phyloP scores from a whole-genome alignment of 2,329 filamentous ascomycete species.

The Ophiobolus disseminans region DNA sequence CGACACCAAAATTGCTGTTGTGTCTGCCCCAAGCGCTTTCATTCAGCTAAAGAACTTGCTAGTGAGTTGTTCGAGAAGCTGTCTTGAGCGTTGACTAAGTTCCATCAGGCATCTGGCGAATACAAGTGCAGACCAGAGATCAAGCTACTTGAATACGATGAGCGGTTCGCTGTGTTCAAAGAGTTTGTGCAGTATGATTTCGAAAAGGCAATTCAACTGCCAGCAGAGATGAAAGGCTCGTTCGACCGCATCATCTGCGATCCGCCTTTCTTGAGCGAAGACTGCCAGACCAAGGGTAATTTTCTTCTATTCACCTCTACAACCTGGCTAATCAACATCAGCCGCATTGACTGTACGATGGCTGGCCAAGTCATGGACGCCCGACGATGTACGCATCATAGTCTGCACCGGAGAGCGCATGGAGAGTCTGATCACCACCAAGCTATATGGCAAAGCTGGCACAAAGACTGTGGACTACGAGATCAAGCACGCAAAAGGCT shows the following conservation, averaged over 20 bases:
- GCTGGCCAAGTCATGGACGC: constrained; percentile 64
- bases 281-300: constrained; percentile 79
- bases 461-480: constrained; percentile 71
- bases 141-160: constrained; percentile 75
- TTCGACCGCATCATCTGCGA: constrained; percentile 77
- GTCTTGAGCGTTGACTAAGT: neutral
- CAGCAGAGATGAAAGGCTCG: constrained; percentile 65
- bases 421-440: constrained; percentile 64
- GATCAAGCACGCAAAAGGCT: constrained; percentile 71
- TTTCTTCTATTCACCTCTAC: neutral
- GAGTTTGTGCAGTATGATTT: constrained; percentile 81
- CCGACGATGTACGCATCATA: constrained; percentile 58
- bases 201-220: constrained; percentile 69
- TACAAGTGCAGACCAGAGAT: constrained; percentile 60
- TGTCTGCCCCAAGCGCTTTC: constrained; percentile 80
- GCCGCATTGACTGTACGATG: constrained; percentile 78
- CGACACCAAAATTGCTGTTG: constrained; percentile 68
- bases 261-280: constrained; percentile 79
- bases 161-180: constrained; percentile 74
- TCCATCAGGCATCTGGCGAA: constrained; percentile 38
- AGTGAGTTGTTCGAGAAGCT: constrained; percentile 51
- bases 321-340: constrained; percentile 42
- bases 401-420: constrained; percentile 81
- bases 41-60: constrained; percentile 75
- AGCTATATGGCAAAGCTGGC: constrained; percentile 71